These are phyloP conservation scores for Hypsizygus marmoreus DNA, from an alignment of 768 basidiomycete genomes.

Conservation along the genomic window DNA sequence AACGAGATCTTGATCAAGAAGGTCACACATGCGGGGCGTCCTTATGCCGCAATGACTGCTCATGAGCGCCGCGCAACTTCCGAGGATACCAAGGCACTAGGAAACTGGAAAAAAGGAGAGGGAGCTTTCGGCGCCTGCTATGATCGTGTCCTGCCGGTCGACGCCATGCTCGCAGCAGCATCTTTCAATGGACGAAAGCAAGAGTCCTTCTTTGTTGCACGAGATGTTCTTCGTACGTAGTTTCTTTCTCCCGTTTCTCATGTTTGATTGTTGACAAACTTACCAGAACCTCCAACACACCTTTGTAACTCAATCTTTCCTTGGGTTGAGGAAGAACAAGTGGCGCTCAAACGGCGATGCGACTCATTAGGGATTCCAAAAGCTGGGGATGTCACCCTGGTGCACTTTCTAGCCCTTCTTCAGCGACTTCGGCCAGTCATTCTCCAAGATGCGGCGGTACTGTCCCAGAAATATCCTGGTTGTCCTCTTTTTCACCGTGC, in stretches of 20 bases:
- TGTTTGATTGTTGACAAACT: not conserved
- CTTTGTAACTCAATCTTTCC: constrained; percentile 23
- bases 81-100: constrained; percentile 30
- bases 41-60: constrained; percentile 29
- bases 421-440: not conserved
- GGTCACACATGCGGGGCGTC: constrained; percentile 29
- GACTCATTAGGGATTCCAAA: not conserved
- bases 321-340: constrained; percentile 25
- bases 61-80: constrained; percentile 28
- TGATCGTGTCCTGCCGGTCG: too few species aligned
- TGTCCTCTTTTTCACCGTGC: not conserved
- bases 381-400: constrained; percentile 27
- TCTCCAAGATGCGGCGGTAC: not conserved
- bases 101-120: constrained; percentile 30
- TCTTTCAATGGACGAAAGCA: too few species aligned
- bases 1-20: constrained; percentile 25
- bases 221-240: constrained; percentile 24
- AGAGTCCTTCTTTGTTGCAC: constrained; percentile 25
- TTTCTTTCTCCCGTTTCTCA: not conserved
- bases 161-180: too few species aligned
- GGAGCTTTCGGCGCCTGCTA: constrained; percentile 16
- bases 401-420: constrained; percentile 19
- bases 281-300: constrained; percentile 22
- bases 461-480: constrained; percentile 1
- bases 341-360: constrained; percentile 4